Evolutionary conservation across 768 basidiomycete genomes (phyloP).

Genomic region (Tephrocybe sp.): DNA sequence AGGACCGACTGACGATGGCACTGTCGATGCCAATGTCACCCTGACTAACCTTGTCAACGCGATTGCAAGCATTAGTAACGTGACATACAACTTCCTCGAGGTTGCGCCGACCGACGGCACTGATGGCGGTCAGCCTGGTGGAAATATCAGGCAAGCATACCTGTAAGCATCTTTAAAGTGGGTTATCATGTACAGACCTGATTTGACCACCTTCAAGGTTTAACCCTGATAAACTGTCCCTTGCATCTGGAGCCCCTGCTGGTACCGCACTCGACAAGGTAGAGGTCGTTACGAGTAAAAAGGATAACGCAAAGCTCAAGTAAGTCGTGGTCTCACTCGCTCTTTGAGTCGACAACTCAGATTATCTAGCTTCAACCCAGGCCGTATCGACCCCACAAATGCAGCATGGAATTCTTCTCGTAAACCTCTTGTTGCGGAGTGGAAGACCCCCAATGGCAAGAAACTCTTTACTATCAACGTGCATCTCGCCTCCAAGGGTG

Average conservation of each 20-base stretch:
- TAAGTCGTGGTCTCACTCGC: constrained; percentile 17
- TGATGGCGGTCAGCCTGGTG: constrained; percentile 62
- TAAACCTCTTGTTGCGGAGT: constrained; percentile 59
- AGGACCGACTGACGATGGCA: constrained; percentile 50
- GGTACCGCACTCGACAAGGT: constrained; percentile 49
- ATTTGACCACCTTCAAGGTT: constrained; percentile 26
- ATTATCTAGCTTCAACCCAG: constrained; percentile 54
- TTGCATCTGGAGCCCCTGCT: constrained; percentile 41
- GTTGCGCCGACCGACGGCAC: constrained; percentile 50
- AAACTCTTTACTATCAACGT: constrained; percentile 59
- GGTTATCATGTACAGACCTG: background rate
- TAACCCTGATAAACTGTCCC: constrained; percentile 45
- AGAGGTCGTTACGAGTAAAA: constrained; percentile 28
- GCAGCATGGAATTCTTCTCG: constrained; percentile 52
- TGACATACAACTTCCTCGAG: constrained; percentile 46
- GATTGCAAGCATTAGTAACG: constrained; percentile 39
- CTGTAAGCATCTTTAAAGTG: constrained; percentile 32
- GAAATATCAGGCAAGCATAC: constrained; percentile 60
- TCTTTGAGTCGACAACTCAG: background rate
- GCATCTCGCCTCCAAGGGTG: constrained; percentile 57
- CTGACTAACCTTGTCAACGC: constrained; percentile 45
- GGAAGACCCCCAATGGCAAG: constrained; percentile 41
- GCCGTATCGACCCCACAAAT: constrained; percentile 57
- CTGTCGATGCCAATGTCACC: constrained; percentile 51
- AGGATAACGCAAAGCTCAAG: constrained; percentile 39